phyloP scores from a whole-genome alignment of 192 early-diverging fungal genomes.

The Lobosporangium transversale region DNA sequence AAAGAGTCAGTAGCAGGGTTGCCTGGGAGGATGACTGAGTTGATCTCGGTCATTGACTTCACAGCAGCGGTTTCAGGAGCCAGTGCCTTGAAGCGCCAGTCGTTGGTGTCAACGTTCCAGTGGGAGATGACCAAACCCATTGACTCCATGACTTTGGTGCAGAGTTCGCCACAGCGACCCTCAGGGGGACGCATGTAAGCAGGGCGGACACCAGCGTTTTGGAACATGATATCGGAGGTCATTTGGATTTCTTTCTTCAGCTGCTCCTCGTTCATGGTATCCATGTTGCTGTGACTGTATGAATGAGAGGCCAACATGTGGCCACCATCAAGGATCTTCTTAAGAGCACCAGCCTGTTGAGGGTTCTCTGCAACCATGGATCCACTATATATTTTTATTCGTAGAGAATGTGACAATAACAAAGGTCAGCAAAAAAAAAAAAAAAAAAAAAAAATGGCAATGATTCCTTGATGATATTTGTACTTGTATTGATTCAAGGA shows the following conservation, averaged over 20 bases:
- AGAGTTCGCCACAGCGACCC: conserved; percentile 46
- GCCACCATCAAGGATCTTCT: conserved; percentile 56
- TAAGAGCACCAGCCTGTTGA: conserved; percentile 23
- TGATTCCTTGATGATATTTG: no score
- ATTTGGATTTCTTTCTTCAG: conserved; percentile 54
- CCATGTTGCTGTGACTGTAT: conserved; percentile 61
- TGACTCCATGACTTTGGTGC: conserved; percentile 38
- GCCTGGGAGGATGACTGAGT: conserved; percentile 21
- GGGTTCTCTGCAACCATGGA: conserved; percentile 23
- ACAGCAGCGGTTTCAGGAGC: conserved; percentile 2
- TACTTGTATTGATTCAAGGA: no score
- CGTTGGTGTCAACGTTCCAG: conserved; percentile 57
- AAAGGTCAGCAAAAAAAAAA: no score
- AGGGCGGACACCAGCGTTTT: conserved; percentile 61
- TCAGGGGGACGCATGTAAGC: conserved; percentile 71
- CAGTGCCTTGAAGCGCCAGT: conserved; percentile 43
- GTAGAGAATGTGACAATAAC: no score
- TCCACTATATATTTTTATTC: conserved; percentile 15
- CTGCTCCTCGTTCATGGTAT: conserved; percentile 53
- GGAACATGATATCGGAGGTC: conserved; percentile 60
- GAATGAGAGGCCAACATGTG: conserved; percentile 72
- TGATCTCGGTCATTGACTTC: conserved; percentile 32
- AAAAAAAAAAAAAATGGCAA: no score
- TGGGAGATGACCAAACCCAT: conserved; percentile 43
- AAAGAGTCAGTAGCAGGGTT: conserved; percentile 47